These are phyloP conservation scores for Septoria petroselini DNA, from an alignment of 2,329 filamentous ascomycete species.

Conservation along the genomic window DNA sequence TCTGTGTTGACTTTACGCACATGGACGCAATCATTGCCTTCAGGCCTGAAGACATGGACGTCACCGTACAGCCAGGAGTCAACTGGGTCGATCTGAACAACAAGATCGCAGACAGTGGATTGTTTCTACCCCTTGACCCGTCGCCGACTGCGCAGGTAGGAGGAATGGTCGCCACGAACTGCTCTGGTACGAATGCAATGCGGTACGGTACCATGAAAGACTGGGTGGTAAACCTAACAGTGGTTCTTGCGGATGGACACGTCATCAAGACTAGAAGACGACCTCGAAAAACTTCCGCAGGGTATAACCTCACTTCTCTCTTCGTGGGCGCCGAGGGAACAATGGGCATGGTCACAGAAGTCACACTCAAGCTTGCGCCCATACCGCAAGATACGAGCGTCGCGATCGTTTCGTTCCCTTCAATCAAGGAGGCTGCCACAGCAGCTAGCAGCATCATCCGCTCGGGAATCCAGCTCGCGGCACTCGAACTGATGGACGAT, in stretches of 20 bases:
- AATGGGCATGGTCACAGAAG: slow-evolving; percentile 75
- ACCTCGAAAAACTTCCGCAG: slow-evolving; percentile 75
- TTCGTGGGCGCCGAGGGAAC: slow-evolving; percentile 83
- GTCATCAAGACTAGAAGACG: slow-evolving; percentile 74
- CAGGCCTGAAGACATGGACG: slow-evolving; percentile 84
- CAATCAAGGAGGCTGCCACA: slow-evolving; percentile 70
- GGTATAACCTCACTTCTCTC: slow-evolving; percentile 76
- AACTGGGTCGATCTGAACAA: slow-evolving; percentile 90
- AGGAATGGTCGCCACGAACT: slow-evolving; percentile 77
- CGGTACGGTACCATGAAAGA: slow-evolving; percentile 85
- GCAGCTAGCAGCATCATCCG: slow-evolving; percentile 75
- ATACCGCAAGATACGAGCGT: slow-evolving; percentile 74
- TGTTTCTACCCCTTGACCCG: slow-evolving; percentile 91
- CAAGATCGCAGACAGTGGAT: slow-evolving; percentile 65
- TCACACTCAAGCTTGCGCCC: slow-evolving; percentile 74
- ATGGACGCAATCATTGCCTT: slow-evolving; percentile 82
- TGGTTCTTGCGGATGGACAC: slow-evolving; percentile 74
- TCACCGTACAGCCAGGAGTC: slow-evolving; percentile 86
- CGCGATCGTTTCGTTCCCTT: slow-evolving; percentile 75
- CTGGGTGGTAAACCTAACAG: slow-evolving; percentile 79
- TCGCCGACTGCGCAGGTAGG: slow-evolving; percentile 73
- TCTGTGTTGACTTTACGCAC: slow-evolving; percentile 82
- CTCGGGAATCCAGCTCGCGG: slow-evolving; percentile 67
- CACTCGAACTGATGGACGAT: slow-evolving; percentile 85
- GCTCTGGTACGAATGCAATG: slow-evolving; percentile 65